Conservation (phyloP, 345 rosid species). For the Citrus unshiu region DNA sequence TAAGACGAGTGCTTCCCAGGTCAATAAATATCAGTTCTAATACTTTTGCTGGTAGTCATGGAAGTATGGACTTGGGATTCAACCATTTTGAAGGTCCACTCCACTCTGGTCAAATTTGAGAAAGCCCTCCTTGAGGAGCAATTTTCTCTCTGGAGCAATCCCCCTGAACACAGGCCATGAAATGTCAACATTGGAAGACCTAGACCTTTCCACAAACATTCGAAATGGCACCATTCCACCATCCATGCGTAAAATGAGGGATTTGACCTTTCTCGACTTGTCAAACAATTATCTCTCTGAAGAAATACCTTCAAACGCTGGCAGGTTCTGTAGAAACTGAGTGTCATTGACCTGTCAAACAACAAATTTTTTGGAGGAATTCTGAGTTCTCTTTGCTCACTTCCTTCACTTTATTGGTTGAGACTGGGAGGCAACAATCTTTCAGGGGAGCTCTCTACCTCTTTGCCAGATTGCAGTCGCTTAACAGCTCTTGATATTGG, state of each 20-base stretch:
- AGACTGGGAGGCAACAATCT: slow-evolving; percentile 6
- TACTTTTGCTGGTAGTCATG: not conserved
- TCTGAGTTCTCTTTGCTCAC: not conserved
- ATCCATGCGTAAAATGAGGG: slow-evolving; percentile 3
- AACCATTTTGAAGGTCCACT: slow-evolving; percentile 21
- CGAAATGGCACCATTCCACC: slow-evolving; percentile 23
- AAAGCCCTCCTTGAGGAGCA: slow-evolving; percentile 5
- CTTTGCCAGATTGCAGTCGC: slow-evolving; percentile 9
- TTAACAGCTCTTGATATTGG: slow-evolving; percentile 22
- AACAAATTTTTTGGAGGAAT: slow-evolving; percentile 28
- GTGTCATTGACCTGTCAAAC: slow-evolving; percentile 3
- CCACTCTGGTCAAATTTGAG: slow-evolving; percentile 14
- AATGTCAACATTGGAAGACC: not conserved
- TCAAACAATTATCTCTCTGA: slow-evolving; percentile 20
- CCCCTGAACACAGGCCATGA: not conserved
- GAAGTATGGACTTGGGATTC: slow-evolving; percentile 8
- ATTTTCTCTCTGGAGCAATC: slow-evolving; percentile 17
- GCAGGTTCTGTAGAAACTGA: not conserved
- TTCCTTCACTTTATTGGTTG: not conserved
- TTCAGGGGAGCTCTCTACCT: slow-evolving; percentile 6
- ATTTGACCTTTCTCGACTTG: slow-evolving; percentile 10
- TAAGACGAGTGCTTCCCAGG: not conserved
- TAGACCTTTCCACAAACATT: slow-evolving; percentile 22
- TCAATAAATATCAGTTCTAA: not conserved
- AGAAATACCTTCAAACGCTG: slow-evolving; percentile 7